phyloP scores from a whole-genome alignment of 495 filamentous ascomycete species.

The Penicillium coffeae region DNA sequence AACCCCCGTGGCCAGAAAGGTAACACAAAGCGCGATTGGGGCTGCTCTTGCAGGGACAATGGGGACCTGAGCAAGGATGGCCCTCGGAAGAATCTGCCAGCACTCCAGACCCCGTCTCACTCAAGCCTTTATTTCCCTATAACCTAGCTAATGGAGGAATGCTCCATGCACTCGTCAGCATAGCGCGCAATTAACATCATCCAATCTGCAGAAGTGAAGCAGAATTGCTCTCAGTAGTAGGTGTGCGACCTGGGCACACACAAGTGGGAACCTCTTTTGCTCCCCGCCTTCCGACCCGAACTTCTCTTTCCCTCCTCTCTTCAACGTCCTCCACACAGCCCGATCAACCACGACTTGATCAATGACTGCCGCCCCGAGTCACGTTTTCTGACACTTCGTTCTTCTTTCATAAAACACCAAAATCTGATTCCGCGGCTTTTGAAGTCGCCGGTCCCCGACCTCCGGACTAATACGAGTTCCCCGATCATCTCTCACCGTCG shows the following conservation, averaged over 20 bases:
- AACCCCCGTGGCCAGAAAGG: not conserved
- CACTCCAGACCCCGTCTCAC: no score
- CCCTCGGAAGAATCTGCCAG: not conserved
- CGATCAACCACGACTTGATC: constrained; percentile 13
- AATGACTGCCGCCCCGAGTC: constrained; percentile 23
- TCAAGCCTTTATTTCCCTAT: no score
- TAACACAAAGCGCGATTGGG: constrained; percentile 14
- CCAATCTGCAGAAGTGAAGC: no score
- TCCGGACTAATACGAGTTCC: constrained; percentile 37
- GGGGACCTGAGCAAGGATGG: constrained; percentile 15
- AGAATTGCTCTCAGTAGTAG: no score
- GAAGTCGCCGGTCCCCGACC: not conserved
- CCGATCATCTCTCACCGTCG: constrained; percentile 23
- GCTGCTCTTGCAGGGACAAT: constrained; percentile 21
- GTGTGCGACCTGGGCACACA: constrained; percentile 15
- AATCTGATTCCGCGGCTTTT: not conserved
- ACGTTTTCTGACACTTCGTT: constrained; percentile 21
- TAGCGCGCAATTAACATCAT: no score
- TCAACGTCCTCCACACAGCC: constrained; percentile 4
- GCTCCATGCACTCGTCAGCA: no score
- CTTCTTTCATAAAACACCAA: constrained; percentile 9
- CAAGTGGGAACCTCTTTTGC: constrained; percentile 16
- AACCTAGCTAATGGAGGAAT: no score
- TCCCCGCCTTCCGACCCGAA: constrained; percentile 32
- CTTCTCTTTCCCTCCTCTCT: constrained; percentile 18